Conservation (phyloP, 106 monocot species). For the Dendrobium huoshanense region DNA sequence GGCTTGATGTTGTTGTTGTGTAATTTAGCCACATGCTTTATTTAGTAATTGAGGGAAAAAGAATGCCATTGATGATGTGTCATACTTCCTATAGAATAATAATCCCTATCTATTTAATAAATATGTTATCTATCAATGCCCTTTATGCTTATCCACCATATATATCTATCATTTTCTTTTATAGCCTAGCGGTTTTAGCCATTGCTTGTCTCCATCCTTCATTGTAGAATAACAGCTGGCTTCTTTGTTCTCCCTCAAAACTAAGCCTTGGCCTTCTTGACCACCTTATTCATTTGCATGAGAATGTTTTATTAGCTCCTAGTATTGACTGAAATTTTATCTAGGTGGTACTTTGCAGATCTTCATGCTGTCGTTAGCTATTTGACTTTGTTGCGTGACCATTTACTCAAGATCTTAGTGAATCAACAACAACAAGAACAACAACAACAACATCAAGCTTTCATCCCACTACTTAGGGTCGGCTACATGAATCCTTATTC, state of each 20-base stretch:
- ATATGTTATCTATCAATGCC: not conserved
- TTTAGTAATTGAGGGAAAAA: not conserved
- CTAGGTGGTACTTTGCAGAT: not conserved
- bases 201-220: too few relatives aligned
- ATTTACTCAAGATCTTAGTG: not conserved
- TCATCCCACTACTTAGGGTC: too few relatives aligned
- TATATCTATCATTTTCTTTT: not conserved
- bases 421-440: not conserved
- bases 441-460: too few relatives aligned
- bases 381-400: not conserved
- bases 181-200: not conserved
- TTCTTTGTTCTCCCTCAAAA: too few relatives aligned
- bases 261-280: too few relatives aligned
- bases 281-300: too few relatives aligned
- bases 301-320: not conserved
- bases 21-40: not conserved
- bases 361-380: not conserved
- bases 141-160: too few relatives aligned
- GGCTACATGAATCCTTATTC: too few relatives aligned
- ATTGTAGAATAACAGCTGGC: too few relatives aligned
- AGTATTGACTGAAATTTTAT: not conserved
- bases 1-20: not conserved
- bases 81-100: not conserved
- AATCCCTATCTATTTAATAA: not conserved
- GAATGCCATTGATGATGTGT: not conserved